Percentiles rank a stretch among this genome's conserved stretches.
Conservation (phyloP, 257 asterid species). For the Nicotiana benthamiana region DNA sequence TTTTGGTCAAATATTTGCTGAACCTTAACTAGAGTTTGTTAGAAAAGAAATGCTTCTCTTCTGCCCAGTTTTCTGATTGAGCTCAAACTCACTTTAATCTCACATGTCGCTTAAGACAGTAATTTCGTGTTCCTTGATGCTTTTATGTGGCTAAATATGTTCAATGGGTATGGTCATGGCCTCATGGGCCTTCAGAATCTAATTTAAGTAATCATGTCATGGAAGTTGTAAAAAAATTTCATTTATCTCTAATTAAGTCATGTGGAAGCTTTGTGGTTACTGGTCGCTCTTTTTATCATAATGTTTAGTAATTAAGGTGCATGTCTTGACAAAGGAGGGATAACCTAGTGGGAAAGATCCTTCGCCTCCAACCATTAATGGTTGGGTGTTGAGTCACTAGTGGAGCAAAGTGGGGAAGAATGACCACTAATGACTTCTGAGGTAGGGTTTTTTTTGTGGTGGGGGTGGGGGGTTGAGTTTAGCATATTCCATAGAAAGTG, state of each 20-base stretch:
- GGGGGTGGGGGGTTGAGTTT: neutral
- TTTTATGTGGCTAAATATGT: neutral
- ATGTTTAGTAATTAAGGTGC: neutral
- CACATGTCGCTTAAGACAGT: neutral
- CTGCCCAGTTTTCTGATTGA: neutral
- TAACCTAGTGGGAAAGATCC: neutral
- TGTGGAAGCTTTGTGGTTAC: neutral
- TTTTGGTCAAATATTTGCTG: neutral
- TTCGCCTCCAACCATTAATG: neutral
- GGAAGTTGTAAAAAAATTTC: neutral
- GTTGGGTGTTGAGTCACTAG: neutral
- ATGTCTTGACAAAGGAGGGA: neutral
- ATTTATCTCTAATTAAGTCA: neutral
- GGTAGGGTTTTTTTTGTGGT: neutral
- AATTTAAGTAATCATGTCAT: neutral
- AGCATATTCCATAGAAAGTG: neutral
- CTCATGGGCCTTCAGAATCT: neutral
- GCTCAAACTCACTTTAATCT: neutral
- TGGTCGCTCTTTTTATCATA: neutral
- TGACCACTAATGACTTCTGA: neutral
- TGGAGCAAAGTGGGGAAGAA: neutral
- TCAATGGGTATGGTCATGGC: neutral
- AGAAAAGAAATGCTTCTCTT: neutral
- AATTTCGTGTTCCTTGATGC: neutral
- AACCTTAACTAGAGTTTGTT: neutral